Conservation (phyloP, 208 protist genomes). For the Vickermania ingenoplastis region DNA sequence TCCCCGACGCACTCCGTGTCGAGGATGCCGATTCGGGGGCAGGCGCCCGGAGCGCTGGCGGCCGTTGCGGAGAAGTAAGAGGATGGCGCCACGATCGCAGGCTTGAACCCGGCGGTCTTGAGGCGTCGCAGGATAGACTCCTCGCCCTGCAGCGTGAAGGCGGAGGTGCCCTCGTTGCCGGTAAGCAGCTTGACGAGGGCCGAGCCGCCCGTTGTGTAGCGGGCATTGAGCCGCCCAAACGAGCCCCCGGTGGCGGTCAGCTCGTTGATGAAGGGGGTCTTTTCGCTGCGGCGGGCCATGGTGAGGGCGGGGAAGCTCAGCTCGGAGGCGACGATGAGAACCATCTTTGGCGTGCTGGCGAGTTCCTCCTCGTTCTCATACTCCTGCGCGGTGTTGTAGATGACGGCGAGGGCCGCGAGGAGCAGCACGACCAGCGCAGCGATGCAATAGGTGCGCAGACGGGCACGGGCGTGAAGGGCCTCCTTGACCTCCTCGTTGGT, state of each 20-base stretch:
- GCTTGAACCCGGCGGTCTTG: conserved; percentile 19
- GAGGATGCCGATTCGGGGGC: conserved; percentile 30
- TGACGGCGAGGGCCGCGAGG: conserved; percentile 37
- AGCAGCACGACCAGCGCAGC: conserved; percentile 58
- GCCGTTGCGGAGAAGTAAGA: conserved; percentile 27
- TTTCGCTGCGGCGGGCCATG: conserved; percentile 41
- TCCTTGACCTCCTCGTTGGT: conserved; percentile 63
- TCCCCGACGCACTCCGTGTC: conserved; percentile 46
- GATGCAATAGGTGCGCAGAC: conserved; percentile 47
- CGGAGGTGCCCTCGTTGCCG: conserved; percentile 13
- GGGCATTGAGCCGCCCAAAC: conserved; percentile 16
- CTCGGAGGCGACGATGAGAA: conserved; percentile 42
- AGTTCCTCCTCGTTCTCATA: conserved; percentile 15
- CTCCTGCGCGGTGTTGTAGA: conserved; percentile 40
- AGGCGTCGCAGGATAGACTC: conserved; percentile 38
- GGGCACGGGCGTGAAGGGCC: conserved; percentile 45
- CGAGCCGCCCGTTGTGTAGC: neutral
- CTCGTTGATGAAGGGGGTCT: conserved; percentile 48
- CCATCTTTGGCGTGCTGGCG: conserved; percentile 16
- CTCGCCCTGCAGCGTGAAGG: conserved; percentile 18
- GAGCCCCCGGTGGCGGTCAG: conserved; percentile 25
- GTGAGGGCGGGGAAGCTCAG: conserved; percentile 20
- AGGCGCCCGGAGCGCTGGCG: conserved; percentile 6
- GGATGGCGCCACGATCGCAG: conserved; percentile 36
- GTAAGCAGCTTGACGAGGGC: conserved; percentile 52